Percentiles rank a stretch among this genome's conserved stretches.
Evolutionary conservation across 2,329 filamentous ascomycete species (phyloP).

Genomic region (Colletotrichum limetticola): DNA sequence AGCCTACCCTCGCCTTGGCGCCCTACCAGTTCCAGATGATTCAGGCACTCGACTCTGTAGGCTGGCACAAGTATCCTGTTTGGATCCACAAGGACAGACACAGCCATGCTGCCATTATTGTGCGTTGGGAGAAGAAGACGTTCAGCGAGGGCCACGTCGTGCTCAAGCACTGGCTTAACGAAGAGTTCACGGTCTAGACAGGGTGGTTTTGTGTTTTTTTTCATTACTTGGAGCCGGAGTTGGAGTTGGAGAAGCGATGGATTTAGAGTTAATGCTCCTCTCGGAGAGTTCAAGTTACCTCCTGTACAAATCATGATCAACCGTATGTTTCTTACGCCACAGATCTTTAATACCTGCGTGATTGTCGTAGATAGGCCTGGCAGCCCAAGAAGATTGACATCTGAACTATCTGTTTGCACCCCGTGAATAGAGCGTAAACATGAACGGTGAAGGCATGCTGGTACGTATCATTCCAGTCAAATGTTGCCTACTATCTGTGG

Average conservation of each 20-base stretch:
- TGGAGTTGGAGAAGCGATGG: conserved; percentile 16
- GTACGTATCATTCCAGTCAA: not conserved
- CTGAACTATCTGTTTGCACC: not conserved
- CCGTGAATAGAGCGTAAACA: too few species aligned
- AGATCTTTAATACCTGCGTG: not conserved
- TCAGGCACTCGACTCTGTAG: conserved; percentile 74
- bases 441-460: too few species aligned
- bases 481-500: not conserved
- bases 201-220: not conserved
- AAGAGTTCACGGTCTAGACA: conserved; percentile 73
- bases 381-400: not conserved
- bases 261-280: conserved; percentile 5
- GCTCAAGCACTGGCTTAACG: conserved; percentile 81
- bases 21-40: conserved; percentile 89
- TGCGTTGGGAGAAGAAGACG: conserved; percentile 72
- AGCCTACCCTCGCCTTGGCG: conserved; percentile 81
- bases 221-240: not conserved
- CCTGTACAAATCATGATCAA: not conserved
- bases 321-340: not conserved
- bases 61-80: conserved; percentile 74
- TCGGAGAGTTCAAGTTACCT: not conserved
- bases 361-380: not conserved
- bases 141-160: conserved; percentile 85
- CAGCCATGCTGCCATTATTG: conserved; percentile 90
- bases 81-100: conserved; percentile 83